Percentiles rank a stretch among this genome's conserved stretches.
Conservation (phyloP, 805 yeast genomes). For the Ogataea ganodermae region DNA sequence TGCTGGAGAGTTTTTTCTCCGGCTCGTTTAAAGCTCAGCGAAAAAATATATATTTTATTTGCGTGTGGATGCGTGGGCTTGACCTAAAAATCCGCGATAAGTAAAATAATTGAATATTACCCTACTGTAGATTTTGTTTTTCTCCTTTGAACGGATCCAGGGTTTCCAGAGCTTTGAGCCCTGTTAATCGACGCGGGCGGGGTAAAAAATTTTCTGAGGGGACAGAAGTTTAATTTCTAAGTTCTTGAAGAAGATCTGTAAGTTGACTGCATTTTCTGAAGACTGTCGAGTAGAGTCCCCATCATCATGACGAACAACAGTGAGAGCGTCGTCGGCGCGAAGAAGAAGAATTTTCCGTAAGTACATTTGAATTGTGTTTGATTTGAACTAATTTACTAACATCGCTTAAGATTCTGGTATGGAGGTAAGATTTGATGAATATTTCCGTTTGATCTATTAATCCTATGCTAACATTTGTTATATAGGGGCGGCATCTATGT, state of each 20-base stretch:
- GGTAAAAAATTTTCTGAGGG: neutral
- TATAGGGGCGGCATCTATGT: constrained; percentile 63
- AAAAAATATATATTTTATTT: too few species aligned
- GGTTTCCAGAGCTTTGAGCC: neutral
- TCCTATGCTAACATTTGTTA: neutral
- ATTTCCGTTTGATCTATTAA: constrained; percentile 40
- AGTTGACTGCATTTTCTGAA: neutral
- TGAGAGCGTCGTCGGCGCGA: neutral
- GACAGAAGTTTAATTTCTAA: neutral
- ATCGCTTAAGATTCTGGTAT: constrained; percentile 27
- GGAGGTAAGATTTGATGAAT: constrained; percentile 24
- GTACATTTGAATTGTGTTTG: neutral
- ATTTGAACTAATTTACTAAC: neutral
- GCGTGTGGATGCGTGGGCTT: too few species aligned
- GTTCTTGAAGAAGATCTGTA: neutral
- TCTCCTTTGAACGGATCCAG: neutral
- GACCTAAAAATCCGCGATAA: neutral
- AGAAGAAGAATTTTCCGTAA: constrained; percentile 6
- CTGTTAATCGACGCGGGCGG: neutral
- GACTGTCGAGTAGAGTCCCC: too few species aligned
- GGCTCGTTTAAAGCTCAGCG: too few species aligned
- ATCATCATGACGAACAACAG: neutral
- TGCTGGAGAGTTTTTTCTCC: too few species aligned
- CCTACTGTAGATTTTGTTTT: neutral
- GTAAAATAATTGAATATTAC: too few species aligned